Conservation (phyloP, 352 stramenopile species). For the Pythium biforme region DNA sequence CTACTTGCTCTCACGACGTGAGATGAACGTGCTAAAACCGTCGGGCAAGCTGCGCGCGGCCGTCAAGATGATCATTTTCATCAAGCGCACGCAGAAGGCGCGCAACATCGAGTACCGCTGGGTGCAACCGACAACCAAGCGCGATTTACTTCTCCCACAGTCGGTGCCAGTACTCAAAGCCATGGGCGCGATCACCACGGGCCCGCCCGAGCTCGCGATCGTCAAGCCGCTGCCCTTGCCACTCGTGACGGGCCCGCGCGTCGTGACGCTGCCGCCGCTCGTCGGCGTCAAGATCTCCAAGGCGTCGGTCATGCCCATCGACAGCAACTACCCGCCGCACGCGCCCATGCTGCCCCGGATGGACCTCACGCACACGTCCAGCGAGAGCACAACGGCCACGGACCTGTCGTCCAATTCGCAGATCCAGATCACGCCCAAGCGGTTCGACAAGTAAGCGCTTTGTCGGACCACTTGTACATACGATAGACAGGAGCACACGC, state of each 20-base stretch:
- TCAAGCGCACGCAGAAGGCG: slow-evolving; percentile 60
- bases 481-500: background rate
- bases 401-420: slow-evolving; percentile 28
- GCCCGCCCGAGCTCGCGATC: slow-evolving; percentile 3
- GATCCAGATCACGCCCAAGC: slow-evolving; percentile 28
- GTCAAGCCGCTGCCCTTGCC: slow-evolving; percentile 6
- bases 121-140: slow-evolving; percentile 26
- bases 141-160: background rate
- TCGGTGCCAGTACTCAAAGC: background rate
- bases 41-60: slow-evolving; percentile 43
- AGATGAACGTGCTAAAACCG: slow-evolving; percentile 61
- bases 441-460: slow-evolving; percentile 15
- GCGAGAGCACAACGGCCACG: slow-evolving; percentile 10
- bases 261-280: slow-evolving; percentile 3
- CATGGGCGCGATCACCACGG: background rate
- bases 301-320: slow-evolving; percentile 62
- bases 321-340: slow-evolving; percentile 19
- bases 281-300: slow-evolving; percentile 40
- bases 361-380: background rate
- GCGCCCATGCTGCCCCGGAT: background rate
- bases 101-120: slow-evolving; percentile 49
- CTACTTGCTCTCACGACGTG: slow-evolving; percentile 59
- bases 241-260: background rate
- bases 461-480: background rate
- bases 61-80: slow-evolving; percentile 63